Conservation (phyloP, 805 yeast genomes). For the Cyberlindnera meyerae region DNA sequence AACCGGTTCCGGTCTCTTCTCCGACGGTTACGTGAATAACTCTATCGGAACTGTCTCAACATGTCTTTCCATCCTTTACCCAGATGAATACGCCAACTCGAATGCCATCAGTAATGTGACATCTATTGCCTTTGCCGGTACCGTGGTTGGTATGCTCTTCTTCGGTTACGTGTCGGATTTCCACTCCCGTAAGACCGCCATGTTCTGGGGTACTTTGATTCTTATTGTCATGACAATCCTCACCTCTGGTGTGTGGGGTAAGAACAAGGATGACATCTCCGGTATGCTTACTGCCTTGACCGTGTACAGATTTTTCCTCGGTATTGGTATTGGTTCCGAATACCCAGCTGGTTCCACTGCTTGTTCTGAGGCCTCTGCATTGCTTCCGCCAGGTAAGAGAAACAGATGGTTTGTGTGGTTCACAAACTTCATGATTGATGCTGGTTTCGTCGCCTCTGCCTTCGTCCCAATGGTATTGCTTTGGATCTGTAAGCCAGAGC, state of each 20-base stretch:
- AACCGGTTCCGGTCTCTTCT: constrained; percentile 89
- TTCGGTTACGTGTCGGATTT: constrained; percentile 83
- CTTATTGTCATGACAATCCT: constrained; percentile 74
- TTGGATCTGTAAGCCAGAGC: constrained; percentile 71
- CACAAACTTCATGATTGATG: constrained; percentile 83
- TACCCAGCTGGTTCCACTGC: constrained; percentile 93
- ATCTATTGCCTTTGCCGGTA: constrained; percentile 88
- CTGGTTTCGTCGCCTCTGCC: constrained; percentile 78
- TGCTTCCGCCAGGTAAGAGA: constrained; percentile 75
- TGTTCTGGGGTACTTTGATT: constrained; percentile 72
- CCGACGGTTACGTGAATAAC: constrained; percentile 90
- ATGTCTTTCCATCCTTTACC: constrained; percentile 63
- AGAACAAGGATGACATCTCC: constrained; percentile 33
- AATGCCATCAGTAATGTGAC: constrained; percentile 74
- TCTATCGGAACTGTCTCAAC: constrained; percentile 75
- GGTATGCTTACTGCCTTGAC: constrained; percentile 85
- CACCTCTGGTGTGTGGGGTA: constrained; percentile 85
- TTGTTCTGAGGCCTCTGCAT: constrained; percentile 83
- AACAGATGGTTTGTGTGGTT: constrained; percentile 88
- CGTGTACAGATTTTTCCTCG: constrained; percentile 79
- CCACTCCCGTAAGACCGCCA: constrained; percentile 74
- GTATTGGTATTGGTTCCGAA: constrained; percentile 92
- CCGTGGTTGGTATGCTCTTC: constrained; percentile 76
- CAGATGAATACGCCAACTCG: constrained; percentile 54
- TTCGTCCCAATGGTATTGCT: constrained; percentile 82